Evolutionary conservation across 345 rosid genomes (phyloP), one percentile per base, ranked within the genome.

Genomic region (Salix purpurea): DNA sequence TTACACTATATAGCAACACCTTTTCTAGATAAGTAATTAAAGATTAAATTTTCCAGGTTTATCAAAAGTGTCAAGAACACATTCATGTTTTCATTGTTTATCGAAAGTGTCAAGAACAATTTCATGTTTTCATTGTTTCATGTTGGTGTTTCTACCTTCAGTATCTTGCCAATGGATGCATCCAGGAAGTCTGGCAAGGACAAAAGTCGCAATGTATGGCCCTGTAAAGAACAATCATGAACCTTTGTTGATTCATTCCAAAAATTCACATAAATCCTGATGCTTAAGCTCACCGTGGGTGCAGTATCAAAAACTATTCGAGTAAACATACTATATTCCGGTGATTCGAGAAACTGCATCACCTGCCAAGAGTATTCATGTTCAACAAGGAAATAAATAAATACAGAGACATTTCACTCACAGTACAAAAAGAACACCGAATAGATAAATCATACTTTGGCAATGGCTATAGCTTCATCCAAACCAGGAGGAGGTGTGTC

Each of bases 401-500:
- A 56, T 9, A 74, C 46, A 77, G 30, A 36, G 69, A 81, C 71
- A 67, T 46, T 50, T 21, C 46, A 74, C 6, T 21, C 26, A 40
- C 36, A 70, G 70, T 15, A 23, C 8, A 68, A 70, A 23, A 58
- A 71, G 30, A 64, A 67, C 39, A 78, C 40, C 28, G 78, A 60
- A 78, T 64, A 67, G 68, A 72, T 14, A n/a, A 58, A 58, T 74
- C 48, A 9, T 73, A 93, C 98, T 87, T 93, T 96, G 71, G 99
- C 89, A 84, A 96, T 96, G 75, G 99, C 99, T 78, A 96, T 89
- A 62, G 98, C 98, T 92, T 96, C 99, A 89, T 96, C 97, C 79
- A 96, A 84, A 74, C 99, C 98, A 73, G 98, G 99, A 83, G 99
- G 99, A n/a, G 99, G 99, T 24, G 98, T 88, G 79, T 96, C 99